Percentiles rank a stretch among this genome's conserved stretches.
phyloP scores from a whole-genome alignment of 2,329 filamentous ascomycete species.

The Penicillium sumatraense region DNA sequence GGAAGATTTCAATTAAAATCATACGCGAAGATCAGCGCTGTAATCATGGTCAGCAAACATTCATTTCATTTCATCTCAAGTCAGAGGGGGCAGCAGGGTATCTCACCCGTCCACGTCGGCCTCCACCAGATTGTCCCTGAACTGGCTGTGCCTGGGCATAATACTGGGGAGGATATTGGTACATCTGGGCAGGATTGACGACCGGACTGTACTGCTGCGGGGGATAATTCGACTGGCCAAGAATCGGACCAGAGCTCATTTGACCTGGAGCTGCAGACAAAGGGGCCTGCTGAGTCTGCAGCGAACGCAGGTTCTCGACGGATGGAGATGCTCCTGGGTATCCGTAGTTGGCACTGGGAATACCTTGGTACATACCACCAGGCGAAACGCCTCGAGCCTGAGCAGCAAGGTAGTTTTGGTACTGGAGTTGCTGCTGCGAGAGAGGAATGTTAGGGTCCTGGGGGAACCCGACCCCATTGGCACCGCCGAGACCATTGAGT shows the following conservation, averaged over 20 bases:
- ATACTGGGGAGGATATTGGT: slow-evolving; percentile 59
- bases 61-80: slow-evolving; percentile 1
- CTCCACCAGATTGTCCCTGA: slow-evolving; percentile 51
- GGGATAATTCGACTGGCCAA: slow-evolving; percentile 53
- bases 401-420: slow-evolving; percentile 59
- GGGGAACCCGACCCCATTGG: slow-evolving; percentile 39
- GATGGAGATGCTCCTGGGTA: slow-evolving; percentile 48
- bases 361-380: slow-evolving; percentile 50
- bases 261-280: slow-evolving; percentile 41
- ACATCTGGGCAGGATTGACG: slow-evolving; percentile 50
- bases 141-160: slow-evolving; percentile 50
- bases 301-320: slow-evolving; percentile 45
- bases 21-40: slow-evolving; percentile 39
- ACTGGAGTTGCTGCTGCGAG: slow-evolving; percentile 58
- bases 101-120: slow-evolving; percentile 61
- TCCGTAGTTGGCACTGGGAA: slow-evolving; percentile 50
- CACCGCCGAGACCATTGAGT: slow-evolving; percentile 34
- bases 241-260: slow-evolving; percentile 49
- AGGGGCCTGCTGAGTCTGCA: slow-evolving; percentile 44
- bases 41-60: slow-evolving; percentile 5
- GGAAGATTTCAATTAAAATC: slow-evolving; percentile 35
- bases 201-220: slow-evolving; percentile 52
- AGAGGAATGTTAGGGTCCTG: slow-evolving; percentile 48
- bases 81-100: neutral
- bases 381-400: slow-evolving; percentile 49